These are phyloP conservation scores for Pistacia vera DNA, from an alignment of 345 rosid species.

Conservation along the genomic window DNA sequence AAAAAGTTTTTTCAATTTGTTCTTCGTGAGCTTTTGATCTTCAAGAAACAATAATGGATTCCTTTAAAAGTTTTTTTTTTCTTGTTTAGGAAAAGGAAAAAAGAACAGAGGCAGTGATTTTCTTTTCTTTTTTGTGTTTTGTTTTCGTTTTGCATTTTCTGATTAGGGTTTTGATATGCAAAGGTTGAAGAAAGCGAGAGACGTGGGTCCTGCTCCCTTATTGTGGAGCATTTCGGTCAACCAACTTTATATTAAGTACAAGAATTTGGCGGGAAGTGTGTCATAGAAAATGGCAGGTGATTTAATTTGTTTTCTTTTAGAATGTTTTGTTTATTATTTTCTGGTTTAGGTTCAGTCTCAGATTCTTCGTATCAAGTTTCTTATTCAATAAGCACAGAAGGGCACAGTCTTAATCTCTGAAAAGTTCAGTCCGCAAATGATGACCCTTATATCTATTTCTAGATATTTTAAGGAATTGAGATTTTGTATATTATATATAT, in stretches of 20 bases:
- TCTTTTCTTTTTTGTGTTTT: background rate
- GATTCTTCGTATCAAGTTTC: conserved; percentile 18
- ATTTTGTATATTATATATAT: background rate
- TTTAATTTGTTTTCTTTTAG: background rate
- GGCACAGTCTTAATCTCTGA: conserved; percentile 39
- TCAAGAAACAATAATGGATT: background rate
- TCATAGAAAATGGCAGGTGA: conserved; percentile 41
- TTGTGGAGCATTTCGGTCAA: conserved; percentile 54
- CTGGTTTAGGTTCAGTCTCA: conserved; percentile 22
- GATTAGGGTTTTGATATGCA: conserved; percentile 22
- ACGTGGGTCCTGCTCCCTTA: conserved; percentile 59
- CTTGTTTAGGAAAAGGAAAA: background rate
- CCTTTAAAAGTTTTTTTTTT: background rate
- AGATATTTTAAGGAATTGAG: background rate
- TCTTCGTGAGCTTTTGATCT: background rate
- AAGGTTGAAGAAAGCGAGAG: conserved; percentile 44
- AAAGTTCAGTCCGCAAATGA: conserved; percentile 37
- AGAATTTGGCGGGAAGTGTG: conserved; percentile 50
- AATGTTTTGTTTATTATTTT: conserved; percentile 15
- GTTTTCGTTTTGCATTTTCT: background rate
- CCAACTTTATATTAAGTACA: conserved; percentile 34
- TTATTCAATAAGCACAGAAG: conserved; percentile 24
- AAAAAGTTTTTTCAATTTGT: conserved; percentile 4
- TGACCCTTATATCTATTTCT: background rate
- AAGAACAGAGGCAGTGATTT: too few species aligned